These are phyloP conservation scores for Jatropha podagrica DNA, from an alignment of 441 rosid species.

Conservation along the genomic window DNA sequence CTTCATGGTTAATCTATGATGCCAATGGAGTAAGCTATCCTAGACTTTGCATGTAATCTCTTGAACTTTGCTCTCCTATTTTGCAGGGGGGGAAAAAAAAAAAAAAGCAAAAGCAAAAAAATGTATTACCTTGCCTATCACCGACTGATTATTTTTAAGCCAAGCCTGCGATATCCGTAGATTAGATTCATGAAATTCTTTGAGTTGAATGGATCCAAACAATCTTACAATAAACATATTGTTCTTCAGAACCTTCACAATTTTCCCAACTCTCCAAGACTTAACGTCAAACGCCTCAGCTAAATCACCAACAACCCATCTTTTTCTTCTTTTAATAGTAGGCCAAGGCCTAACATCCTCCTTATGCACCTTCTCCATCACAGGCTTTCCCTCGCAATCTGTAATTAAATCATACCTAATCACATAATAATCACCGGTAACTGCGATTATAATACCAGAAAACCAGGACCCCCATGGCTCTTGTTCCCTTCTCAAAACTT, in stretches of 20 bases:
- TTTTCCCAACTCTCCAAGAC: constrained; percentile 41
- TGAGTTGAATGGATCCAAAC: constrained; percentile 38
- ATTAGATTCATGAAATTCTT: constrained; percentile 34
- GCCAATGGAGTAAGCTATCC: too few relatives aligned
- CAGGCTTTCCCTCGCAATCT: constrained; percentile 20
- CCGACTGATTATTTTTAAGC: constrained; percentile 35
- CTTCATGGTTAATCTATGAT: too few relatives aligned
- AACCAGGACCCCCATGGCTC: constrained; percentile 37
- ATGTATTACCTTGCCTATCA: constrained; percentile 35
- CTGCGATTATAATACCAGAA: constrained; percentile 32
- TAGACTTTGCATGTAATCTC: too few relatives aligned
- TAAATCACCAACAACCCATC: constrained; percentile 38
- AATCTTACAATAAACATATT: constrained; percentile 35
- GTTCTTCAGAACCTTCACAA: constrained; percentile 29
- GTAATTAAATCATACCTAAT: constrained; percentile 26
- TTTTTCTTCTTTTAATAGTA: constrained; percentile 23
- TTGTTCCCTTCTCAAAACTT: constrained; percentile 34
- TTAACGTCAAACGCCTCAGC: constrained; percentile 39
- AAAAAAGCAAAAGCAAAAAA: neutral
- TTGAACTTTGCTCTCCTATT: too few relatives aligned
- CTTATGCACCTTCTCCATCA: constrained; percentile 28
- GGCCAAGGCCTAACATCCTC: constrained; percentile 40
- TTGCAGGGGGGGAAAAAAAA: neutral
- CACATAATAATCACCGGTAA: constrained; percentile 24
- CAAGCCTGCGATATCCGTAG: constrained; percentile 35